A percentile compares a stretch with the other conserved stretches of the same genome.
Evolutionary conservation across 345 rosid species (phyloP).

Genomic region (Aegle marmelos): DNA sequence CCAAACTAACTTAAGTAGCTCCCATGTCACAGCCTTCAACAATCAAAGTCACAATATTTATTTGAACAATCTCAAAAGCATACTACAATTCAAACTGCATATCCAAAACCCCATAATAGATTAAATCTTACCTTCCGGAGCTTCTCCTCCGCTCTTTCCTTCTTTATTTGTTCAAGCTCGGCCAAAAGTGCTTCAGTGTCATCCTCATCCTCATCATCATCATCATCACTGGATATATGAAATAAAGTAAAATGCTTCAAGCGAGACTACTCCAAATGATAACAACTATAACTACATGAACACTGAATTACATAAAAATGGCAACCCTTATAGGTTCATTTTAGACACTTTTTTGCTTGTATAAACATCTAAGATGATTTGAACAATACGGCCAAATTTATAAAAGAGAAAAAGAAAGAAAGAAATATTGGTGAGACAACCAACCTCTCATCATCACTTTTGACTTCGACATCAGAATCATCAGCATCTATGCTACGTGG

Average conservation of each 20-base stretch:
- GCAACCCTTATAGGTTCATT: not conserved
- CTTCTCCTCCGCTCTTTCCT: slow-evolving; percentile 92
- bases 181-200: slow-evolving; percentile 91
- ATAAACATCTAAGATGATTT: not conserved
- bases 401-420: not conserved
- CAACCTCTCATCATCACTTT: slow-evolving; percentile 70
- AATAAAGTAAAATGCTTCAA: not conserved
- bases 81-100: not conserved
- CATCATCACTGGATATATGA: slow-evolving; percentile 38
- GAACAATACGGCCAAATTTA: not conserved
- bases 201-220: slow-evolving; percentile 65
- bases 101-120: not conserved
- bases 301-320: not conserved
- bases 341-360: not conserved
- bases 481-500: slow-evolving; percentile 93
- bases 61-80: slow-evolving; percentile 1
- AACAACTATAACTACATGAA: not conserved
- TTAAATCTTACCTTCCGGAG: slow-evolving; percentile 55
- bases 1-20: not conserved
- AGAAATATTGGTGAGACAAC: not conserved
- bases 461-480: slow-evolving; percentile 85
- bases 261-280: not conserved
- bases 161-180: slow-evolving; percentile 93
- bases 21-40: not conserved
- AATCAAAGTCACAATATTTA: not conserved